Percentiles rank a stretch among this genome's conserved stretches.
Conservation (phyloP, 2,329 filamentous ascomycete species). For the Neophaeococcomyces mojaviensis region DNA sequence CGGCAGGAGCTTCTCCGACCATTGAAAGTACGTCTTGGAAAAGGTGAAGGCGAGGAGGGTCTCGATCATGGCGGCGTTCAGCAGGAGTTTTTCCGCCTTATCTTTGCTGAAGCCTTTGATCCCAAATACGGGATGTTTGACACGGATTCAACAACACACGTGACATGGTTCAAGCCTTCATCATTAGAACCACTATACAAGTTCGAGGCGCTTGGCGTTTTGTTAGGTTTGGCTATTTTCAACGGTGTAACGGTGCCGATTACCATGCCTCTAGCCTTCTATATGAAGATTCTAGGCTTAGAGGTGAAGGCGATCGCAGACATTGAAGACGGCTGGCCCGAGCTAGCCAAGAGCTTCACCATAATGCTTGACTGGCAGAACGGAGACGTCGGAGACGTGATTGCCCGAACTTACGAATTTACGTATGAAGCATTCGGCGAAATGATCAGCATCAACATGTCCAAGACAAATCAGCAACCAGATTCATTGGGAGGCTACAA, state of each 20-base stretch:
- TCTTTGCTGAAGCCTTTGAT: constrained; percentile 70
- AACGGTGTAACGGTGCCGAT: constrained; percentile 88
- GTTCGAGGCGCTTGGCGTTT: constrained; percentile 77
- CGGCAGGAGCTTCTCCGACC: constrained; percentile 74
- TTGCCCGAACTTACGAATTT: constrained; percentile 80
- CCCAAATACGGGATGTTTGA: constrained; percentile 72
- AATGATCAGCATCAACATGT: constrained; percentile 49
- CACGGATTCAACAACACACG: constrained; percentile 64
- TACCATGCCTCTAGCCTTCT: constrained; percentile 78
- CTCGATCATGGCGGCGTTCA: constrained; percentile 92
- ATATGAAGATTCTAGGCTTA: constrained; percentile 66
- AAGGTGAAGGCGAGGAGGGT: constrained; percentile 75
- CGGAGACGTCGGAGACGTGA: constrained; percentile 72
- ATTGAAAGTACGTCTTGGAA: constrained; percentile 78
- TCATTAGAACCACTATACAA: constrained; percentile 80
- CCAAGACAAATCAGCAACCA: constrained; percentile 32
- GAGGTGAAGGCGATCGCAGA: constrained; percentile 64
- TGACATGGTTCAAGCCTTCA: constrained; percentile 82
- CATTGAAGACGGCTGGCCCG: constrained; percentile 82
- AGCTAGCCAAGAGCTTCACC: constrained; percentile 66
- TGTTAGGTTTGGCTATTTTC: constrained; percentile 85
- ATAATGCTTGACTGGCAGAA: constrained; percentile 71
- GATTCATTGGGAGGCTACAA: constrained; percentile 21
- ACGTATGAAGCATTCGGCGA: constrained; percentile 55
- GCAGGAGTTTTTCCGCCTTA: constrained; percentile 87